Evolutionary conservation across 2,329 filamentous ascomycete genomes (phyloP).

Genomic region (Aspergillus uvarum): DNA sequence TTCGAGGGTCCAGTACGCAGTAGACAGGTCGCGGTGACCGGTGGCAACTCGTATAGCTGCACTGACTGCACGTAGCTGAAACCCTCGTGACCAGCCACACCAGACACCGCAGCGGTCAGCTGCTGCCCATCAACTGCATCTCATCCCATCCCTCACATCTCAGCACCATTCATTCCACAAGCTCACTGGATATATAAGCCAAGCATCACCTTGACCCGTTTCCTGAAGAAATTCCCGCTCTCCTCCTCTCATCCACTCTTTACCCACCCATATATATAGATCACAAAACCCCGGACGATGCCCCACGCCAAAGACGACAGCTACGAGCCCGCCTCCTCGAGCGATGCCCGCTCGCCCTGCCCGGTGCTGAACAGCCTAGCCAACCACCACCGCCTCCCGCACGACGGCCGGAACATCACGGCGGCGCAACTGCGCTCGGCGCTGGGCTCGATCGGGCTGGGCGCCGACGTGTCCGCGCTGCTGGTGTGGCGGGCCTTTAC

Average conservation of each 20-base stretch:
- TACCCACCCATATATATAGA: neutral
- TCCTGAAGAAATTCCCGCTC: neutral
- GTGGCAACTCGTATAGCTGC: neutral
- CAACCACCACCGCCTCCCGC: conserved; percentile 18
- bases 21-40: neutral
- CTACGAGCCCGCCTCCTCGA: conserved; percentile 7
- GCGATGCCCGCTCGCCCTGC: conserved; percentile 17
- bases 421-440: conserved; percentile 11
- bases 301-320: neutral
- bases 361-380: conserved; percentile 19
- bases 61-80: neutral
- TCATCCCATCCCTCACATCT: too few relatives aligned
- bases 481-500: conserved; percentile 15
- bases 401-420: conserved; percentile 17
- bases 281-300: neutral
- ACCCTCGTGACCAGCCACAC: conserved; percentile 3
- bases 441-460: conserved; percentile 12
- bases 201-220: neutral
- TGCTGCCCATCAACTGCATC: neutral
- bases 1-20: neutral
- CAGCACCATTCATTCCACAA: neutral
- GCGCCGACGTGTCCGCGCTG: neutral
- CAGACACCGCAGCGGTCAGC: neutral
- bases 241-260: neutral
- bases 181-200: neutral